Percentiles rank a stretch among this genome's conserved stretches.
phyloP scores from a whole-genome alignment of 1,284 basidiomycete species.

The Chondrostereum purpureum region DNA sequence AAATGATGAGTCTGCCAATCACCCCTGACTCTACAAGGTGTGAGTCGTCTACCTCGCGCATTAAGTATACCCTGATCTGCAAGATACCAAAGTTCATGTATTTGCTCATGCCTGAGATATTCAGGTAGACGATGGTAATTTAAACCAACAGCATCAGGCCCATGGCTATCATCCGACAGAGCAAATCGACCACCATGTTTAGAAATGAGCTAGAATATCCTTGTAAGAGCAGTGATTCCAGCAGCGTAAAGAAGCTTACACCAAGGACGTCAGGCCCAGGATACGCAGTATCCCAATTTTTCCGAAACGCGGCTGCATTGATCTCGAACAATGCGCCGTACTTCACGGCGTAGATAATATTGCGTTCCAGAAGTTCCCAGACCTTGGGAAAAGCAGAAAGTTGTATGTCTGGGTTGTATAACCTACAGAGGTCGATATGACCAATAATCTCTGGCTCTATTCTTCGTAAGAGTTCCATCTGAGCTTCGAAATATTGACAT shows the following conservation, averaged over 20 bases:
- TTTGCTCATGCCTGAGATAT: slow-evolving; percentile 61
- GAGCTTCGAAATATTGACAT: slow-evolving; percentile 75
- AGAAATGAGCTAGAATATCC: slow-evolving; percentile 42
- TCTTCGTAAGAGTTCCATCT: slow-evolving; percentile 60
- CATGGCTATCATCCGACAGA: slow-evolving; percentile 95
- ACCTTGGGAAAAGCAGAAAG: slow-evolving; percentile 52
- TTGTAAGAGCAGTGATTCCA: not conserved
- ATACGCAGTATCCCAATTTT: slow-evolving; percentile 84
- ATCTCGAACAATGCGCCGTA: slow-evolving; percentile 95
- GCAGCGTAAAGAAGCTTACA: slow-evolving; percentile 20
- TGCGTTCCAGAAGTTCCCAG: slow-evolving; percentile 67
- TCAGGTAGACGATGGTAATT: slow-evolving; percentile 69
- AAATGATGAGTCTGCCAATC: slow-evolving; percentile 55
- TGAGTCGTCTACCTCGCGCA: slow-evolving; percentile 38
- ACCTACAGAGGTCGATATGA: slow-evolving; percentile 86
- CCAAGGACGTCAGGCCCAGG: slow-evolving; percentile 76
- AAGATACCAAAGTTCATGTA: slow-evolving; percentile 71
- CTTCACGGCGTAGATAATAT: slow-evolving; percentile 64
- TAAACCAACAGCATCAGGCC: slow-evolving; percentile 80
- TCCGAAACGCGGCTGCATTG: slow-evolving; percentile 89
- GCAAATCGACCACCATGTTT: slow-evolving; percentile 67
- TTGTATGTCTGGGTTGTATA: slow-evolving; percentile 61
- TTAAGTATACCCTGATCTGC: slow-evolving; percentile 30
- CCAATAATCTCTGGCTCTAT: slow-evolving; percentile 88
- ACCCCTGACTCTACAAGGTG: slow-evolving; percentile 36